phyloP scores from a whole-genome alignment of 768 basidiomycete species.

The Tephrocybe rancida region DNA sequence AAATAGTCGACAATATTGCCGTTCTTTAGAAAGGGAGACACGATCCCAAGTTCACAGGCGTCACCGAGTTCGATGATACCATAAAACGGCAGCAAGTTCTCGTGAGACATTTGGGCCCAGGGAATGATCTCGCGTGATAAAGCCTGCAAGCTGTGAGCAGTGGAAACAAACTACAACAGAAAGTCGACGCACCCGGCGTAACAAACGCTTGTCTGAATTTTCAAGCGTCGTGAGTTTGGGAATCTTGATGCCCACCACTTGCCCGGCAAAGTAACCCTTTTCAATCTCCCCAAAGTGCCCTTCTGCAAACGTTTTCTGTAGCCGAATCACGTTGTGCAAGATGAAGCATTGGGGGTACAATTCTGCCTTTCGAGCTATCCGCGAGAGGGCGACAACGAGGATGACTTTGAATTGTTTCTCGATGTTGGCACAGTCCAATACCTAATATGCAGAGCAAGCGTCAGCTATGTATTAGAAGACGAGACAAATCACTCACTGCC shows the following conservation, averaged over 20 bases:
- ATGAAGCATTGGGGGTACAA: not conserved
- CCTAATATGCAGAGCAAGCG: no score
- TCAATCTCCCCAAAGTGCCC: slow-evolving; percentile 3
- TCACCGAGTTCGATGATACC: not conserved
- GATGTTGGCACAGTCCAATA: not conserved
- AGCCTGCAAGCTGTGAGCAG: not conserved
- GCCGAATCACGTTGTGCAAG: not conserved
- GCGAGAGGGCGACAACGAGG: slow-evolving; percentile 3
- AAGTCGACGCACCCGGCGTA: not conserved
- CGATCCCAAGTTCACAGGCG: not conserved
- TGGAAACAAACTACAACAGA: no score
- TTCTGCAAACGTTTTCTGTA: not conserved
- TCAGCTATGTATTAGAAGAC: not conserved
- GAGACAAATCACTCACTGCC: not conserved
- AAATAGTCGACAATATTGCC: slow-evolving; percentile 4
- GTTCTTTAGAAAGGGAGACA: slow-evolving; percentile 3
- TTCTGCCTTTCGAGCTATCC: slow-evolving; percentile 2
- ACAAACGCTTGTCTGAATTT: not conserved
- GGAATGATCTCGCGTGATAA: slow-evolving; percentile 3
- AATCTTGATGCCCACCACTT: slow-evolving; percentile 2
- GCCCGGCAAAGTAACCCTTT: not conserved
- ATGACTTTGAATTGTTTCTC: not conserved
- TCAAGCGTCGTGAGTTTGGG: not conserved
- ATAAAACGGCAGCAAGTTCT: slow-evolving; percentile 2
- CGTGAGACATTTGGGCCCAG: slow-evolving; percentile 2